Base-by-base conservation (phyloP, 345 rosid genomes). In the Leavenworthia alabamica region DNA sequence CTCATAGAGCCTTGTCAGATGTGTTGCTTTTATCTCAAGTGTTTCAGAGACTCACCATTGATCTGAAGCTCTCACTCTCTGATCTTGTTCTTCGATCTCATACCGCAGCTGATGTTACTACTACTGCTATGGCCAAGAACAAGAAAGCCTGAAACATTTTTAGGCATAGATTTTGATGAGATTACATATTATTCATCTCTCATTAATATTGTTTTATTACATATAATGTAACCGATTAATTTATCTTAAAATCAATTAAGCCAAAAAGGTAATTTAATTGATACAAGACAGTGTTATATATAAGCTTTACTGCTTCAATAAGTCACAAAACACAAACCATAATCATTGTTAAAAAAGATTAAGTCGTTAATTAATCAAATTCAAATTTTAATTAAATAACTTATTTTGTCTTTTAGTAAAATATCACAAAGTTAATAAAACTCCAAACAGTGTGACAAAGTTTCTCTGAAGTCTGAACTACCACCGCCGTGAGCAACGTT, bases 1-100 rank as follows among this genome's bases (percentile, higher is more conserved):
- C 96, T 47, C 98, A 91, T 41, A 79, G 96, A 75, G 96, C 98
- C 37, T 80, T 89, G 89, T 67, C 93, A 4, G 96, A 92, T 58
- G 98, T 83, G 42, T 75, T 64, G 5, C 29, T 71, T n/a, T 67
- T 89, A 67, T 75, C 95, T 19, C 22, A 73, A 68, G 50, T 92
- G 71, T 71, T 92, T 35, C 93, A 86, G 72, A 86, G 72, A 67
- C 64, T 92, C 68, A 79, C 93, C 11, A 75, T 70, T 11, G 86
- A 80, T 63, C 67, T 83, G 66, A 83, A 89, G 71, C 48, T 85
- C 42, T 57, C 88, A 6, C 35, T 79, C 11, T 51, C 85, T 14
- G 86, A 67, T 68, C 78, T 83, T 8, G 71, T 86, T 14, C 66
- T 40, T 45, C 80, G 73, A 55, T 73, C 86, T 51, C 75, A 78